Evolutionary conservation across 2,329 filamentous ascomycete species (phyloP).

Genomic region (Ciborinia camelliae): DNA sequence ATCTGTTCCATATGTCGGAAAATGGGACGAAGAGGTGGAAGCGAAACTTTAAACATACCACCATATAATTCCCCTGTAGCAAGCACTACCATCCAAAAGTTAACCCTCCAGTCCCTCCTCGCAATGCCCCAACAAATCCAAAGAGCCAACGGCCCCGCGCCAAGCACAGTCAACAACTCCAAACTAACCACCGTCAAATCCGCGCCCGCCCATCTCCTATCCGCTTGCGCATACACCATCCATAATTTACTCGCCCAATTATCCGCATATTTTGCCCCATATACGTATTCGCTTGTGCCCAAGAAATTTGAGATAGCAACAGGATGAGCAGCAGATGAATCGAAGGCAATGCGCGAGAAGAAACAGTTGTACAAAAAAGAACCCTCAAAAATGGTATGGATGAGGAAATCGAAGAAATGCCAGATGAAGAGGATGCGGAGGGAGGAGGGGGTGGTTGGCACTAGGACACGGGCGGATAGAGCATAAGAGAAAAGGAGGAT

Average conservation of each 20-base stretch:
- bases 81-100: conserved; percentile 61
- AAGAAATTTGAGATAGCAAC: conserved; percentile 46
- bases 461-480: conserved; percentile 46
- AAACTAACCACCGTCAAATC: conserved; percentile 62
- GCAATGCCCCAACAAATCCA: conserved; percentile 60
- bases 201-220: conserved; percentile 60
- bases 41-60: conserved; percentile 41
- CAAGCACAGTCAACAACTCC: conserved; percentile 62
- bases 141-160: conserved; percentile 57
- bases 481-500: conserved; percentile 51
- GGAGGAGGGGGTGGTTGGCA: conserved; percentile 42
- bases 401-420: conserved; percentile 90
- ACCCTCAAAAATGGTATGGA: conserved; percentile 88
- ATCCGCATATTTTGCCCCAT: conserved; percentile 53
- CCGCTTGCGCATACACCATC: conserved; percentile 67
- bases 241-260: conserved; percentile 57
- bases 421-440: conserved; percentile 83
- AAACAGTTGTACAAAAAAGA: conserved; percentile 93
- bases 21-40: neutral
- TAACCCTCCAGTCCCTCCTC: conserved; percentile 51
- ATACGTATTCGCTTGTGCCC: conserved; percentile 47
- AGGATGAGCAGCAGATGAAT: conserved; percentile 40
- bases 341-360: conserved; percentile 57
- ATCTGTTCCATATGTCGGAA: neutral
- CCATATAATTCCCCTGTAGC: conserved; percentile 66